Evolutionary conservation across 306 rosid species (phyloP).

Genomic region (Ormosia emarginata): DNA sequence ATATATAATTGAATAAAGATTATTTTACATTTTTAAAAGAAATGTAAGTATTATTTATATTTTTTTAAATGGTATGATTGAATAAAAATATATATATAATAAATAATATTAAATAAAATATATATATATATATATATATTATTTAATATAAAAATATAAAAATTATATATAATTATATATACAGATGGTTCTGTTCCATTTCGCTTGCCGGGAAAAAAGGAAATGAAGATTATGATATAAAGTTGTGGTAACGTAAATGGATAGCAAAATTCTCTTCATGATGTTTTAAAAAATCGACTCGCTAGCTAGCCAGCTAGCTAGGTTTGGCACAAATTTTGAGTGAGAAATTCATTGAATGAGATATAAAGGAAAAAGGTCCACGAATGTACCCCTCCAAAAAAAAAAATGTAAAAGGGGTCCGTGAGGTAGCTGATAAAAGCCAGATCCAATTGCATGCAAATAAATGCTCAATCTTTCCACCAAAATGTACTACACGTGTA

Average conservation of each 20-base stretch:
- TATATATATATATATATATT: no score
- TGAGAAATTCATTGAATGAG: not conserved
- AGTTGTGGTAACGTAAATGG: not conserved
- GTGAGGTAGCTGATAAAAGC: not conserved
- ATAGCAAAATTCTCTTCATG: not conserved
- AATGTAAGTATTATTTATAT: no score
- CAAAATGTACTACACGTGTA: not conserved
- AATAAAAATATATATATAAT: no score
- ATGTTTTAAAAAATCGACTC: not conserved
- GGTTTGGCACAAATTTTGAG: not conserved
- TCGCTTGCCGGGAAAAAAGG: not conserved
- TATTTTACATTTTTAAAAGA: no score
- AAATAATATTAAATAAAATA: no score
- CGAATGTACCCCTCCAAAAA: no score
- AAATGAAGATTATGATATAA: not conserved
- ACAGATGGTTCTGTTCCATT: not conserved
- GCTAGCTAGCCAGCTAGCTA: not conserved
- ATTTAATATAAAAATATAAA: no score
- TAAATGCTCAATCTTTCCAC: not conserved
- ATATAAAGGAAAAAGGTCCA: not conserved
- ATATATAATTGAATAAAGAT: no score
- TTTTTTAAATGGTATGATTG: no score
- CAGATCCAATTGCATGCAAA: not conserved
- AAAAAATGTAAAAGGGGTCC: no score
- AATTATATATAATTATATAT: no score